A percentile compares a stretch with the other conserved stretches of the same genome.
phyloP scores from a whole-genome alignment of 805 yeast species.

The Candida alai region DNA sequence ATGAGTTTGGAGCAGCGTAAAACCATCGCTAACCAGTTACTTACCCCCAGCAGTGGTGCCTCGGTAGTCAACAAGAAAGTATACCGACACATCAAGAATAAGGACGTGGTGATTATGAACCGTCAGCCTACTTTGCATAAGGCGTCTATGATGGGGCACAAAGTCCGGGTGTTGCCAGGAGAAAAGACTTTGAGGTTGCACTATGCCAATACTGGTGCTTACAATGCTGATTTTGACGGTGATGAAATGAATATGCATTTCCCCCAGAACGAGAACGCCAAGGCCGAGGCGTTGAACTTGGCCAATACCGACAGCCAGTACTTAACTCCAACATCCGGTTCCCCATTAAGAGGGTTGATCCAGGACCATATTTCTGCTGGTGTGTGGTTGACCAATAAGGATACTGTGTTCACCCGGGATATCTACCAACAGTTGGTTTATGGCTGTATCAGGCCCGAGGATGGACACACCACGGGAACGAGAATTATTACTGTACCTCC shows the following conservation, averaged over 20 bases:
- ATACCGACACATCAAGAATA: slow-evolving; percentile 87
- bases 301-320: slow-evolving; percentile 98
- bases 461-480: slow-evolving; percentile 79
- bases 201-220: slow-evolving; percentile 98
- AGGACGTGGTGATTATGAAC: slow-evolving; percentile 95
- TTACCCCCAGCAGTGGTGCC: slow-evolving; percentile 76
- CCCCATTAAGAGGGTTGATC: slow-evolving; percentile 97
- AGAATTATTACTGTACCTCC: slow-evolving; percentile 82
- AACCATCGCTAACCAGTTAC: slow-evolving; percentile 87
- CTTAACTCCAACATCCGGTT: slow-evolving; percentile 96
- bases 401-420: slow-evolving; percentile 85
- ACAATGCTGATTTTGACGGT: slow-evolving; percentile 98
- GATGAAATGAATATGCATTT: slow-evolving; percentile 99
- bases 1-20: slow-evolving; percentile 93
- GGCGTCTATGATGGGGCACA: slow-evolving; percentile 99
- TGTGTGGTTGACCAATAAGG: slow-evolving; percentile 95
- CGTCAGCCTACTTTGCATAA: slow-evolving; percentile 99
- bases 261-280: slow-evolving; percentile 96
- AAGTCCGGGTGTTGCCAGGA: slow-evolving; percentile 93
- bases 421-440: slow-evolving; percentile 90
- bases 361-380: slow-evolving; percentile 99
- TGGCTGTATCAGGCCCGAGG: slow-evolving; percentile 95
- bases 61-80: slow-evolving; percentile 84
- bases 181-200: slow-evolving; percentile 95
- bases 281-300: slow-evolving; percentile 90